Evolutionary conservation across 106 monocot genomes (phyloP), one percentile per base, ranked within the genome.

Genomic region (Allium fistulosum): DNA sequence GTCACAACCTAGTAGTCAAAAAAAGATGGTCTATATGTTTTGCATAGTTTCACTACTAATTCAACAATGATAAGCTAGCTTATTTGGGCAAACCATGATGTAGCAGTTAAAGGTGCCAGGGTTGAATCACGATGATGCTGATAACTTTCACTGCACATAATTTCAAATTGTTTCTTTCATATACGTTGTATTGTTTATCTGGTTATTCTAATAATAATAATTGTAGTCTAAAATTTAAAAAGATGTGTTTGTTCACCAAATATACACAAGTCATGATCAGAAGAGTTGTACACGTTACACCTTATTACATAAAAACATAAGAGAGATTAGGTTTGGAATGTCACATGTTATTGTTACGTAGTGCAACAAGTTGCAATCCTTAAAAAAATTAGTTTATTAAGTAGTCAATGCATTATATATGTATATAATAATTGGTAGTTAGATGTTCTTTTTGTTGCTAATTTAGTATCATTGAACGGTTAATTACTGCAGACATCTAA

Each of bases 401-500:
- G 22, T 22, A 15, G 53, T 55, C 53, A 55, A 55, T 12, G 53
- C 53, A 12, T 55, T 55, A 55, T 55, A 55, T 55, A 55, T 55
- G 15, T 8, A 55, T 12, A 12, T 55, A 55, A 12, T 3, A 15
- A 55, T 55, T 55, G 6, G 11, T 55, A 55, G 15, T 6, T 15
- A 55, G 11, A 12, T 55, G 15, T 0, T 11, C n/a, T 12, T 4
- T 55, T 4, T 55, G 11, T 55, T 55, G 15, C 15, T 12, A 55
- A 15, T 55, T 6, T 55, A 15, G 15, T 5, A 55, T 55, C 15
- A 12, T 12, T 8, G 53, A 55, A 55, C 15, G 52, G 52, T 10
- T 47, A 13, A n/a, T 74, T n/a, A 15, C 2, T 74, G 68, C 76
- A 83, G 83, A 83, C 76, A 49, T 83, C 83, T 0, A 83, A 83